Base-by-base conservation (phyloP, 1,139 yeast species). In the Insectozyma bohioensis region DNA sequence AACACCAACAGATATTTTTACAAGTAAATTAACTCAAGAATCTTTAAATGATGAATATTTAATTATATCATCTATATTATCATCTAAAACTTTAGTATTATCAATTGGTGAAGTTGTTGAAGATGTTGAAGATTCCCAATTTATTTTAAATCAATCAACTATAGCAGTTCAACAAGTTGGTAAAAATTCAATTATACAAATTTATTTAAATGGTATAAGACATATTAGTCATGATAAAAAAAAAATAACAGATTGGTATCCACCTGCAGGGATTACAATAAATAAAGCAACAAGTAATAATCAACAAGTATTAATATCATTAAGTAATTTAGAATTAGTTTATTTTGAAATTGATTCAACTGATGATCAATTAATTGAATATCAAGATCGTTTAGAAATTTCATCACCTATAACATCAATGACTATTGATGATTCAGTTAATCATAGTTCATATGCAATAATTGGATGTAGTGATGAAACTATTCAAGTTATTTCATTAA, bases 81-180 rank as follows among this genome's bases (percentile, higher is more conserved):
- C 57, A 18, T 54, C 57, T 10, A 76, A 81, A 7, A 86, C 97
- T 0, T 62, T 85, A 34, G 85, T 88, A 1, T 60, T 92, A 14
- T 74, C 85, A 1, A 80, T 86, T 33, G 90, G 88, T 4, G 95
- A 85, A 40, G 80, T 77, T 1, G 87, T 86, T 4, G 88, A 83
- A 43, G 92, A 85, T 48, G 85, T 83, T 4, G 64, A 72, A 4
- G 83, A 82, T 42, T 78, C 92, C 0, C 78, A 82, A 2, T 68
- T 86, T 16, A 57, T 72, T 1, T 49, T 68, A 1, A 67, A 72
- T 22, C 79, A 77, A 22, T 69, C 76, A 2, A 87, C 97, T 0
- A 48, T 90, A 3, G 76, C 75, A 1, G 81, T 86, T 1, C 81
- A 78, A 34, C 88, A 82, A 48, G 69, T 90, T 34, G 95, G 95